Conservation (phyloP, 129 eudicot genomes). For the Scalesia atractyloides region DNA sequence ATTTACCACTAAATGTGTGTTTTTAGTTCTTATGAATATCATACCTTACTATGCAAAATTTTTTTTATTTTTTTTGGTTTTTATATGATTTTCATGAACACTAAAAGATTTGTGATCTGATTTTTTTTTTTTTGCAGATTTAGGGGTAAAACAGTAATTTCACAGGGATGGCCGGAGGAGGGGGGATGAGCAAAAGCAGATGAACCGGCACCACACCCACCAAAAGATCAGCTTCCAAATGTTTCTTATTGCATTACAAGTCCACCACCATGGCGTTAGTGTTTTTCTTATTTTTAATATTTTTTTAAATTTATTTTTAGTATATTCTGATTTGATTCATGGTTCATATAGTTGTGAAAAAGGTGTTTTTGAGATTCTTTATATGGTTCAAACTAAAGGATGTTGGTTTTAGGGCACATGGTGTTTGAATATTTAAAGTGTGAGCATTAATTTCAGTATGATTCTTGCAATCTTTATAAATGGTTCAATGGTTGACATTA, state of each 20-base stretch:
- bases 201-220: conserved; percentile 91
- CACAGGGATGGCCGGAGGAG: conserved; percentile 70
- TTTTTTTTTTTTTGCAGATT: conserved; percentile 37
- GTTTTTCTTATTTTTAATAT: not conserved
- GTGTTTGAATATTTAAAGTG: conserved; percentile 24
- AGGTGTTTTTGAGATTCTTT: conserved; percentile 22
- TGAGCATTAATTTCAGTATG: conserved; percentile 16
- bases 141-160: conserved; percentile 28
- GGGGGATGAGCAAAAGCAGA: conserved; percentile 63
- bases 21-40: too few relatives aligned
- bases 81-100: conserved; percentile 11
- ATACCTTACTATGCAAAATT: too few relatives aligned
- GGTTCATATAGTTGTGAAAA: not conserved
- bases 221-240: conserved; percentile 92
- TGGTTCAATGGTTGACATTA: conserved; percentile 23
- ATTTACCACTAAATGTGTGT: too few relatives aligned
- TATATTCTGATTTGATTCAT: conserved; percentile 18
- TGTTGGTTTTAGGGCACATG: conserved; percentile 39
- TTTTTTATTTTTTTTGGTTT: not conserved
- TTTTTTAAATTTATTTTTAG: not conserved
- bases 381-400: conserved; percentile 15
- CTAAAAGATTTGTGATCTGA: conserved; percentile 43
- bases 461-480: conserved; percentile 33
- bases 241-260: conserved; percentile 91
- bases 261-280: conserved; percentile 96